phyloP scores from a whole-genome alignment of 2,329 filamentous ascomycete species.

The Aspergillus pseudoterreus region DNA sequence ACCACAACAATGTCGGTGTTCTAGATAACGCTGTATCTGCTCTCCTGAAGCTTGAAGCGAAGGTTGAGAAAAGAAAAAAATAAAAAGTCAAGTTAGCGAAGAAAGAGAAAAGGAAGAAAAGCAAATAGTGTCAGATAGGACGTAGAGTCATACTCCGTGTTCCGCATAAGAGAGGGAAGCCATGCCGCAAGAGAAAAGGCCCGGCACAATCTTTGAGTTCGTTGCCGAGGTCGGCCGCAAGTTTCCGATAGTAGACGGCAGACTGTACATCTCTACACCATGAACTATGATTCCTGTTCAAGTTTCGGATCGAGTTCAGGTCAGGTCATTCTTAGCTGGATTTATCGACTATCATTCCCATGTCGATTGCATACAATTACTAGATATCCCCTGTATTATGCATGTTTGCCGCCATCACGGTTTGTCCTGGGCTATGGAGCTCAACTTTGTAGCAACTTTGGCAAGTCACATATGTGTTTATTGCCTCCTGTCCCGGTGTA shows the following conservation, averaged over 20 bases:
- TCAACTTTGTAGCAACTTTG: too few species aligned
- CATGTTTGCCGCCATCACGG: too few species aligned
- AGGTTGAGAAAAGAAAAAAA: neutral
- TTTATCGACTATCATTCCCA: too few species aligned
- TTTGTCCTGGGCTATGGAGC: too few species aligned
- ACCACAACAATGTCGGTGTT: neutral
- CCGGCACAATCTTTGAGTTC: neutral
- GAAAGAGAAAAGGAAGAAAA: neutral
- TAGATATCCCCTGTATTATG: too few species aligned
- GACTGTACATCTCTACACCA: too few species aligned
- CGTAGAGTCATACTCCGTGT: neutral
- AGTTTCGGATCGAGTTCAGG: too few species aligned
- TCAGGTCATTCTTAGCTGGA: too few species aligned
- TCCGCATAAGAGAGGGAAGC: constrained; percentile 1
- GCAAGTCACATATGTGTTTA: too few species aligned
- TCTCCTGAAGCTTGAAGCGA: neutral
- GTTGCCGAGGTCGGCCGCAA: constrained; percentile 3
- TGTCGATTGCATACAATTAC: too few species aligned
- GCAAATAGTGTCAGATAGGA: neutral
- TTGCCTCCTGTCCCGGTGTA: too few species aligned
- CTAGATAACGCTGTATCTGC: neutral
- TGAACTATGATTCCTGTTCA: too few species aligned
- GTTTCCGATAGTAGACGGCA: neutral
- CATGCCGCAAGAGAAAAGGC: neutral
- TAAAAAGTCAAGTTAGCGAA: neutral